Conservation (phyloP, 257 asterid genomes). For the Ilex aquifolium region DNA sequence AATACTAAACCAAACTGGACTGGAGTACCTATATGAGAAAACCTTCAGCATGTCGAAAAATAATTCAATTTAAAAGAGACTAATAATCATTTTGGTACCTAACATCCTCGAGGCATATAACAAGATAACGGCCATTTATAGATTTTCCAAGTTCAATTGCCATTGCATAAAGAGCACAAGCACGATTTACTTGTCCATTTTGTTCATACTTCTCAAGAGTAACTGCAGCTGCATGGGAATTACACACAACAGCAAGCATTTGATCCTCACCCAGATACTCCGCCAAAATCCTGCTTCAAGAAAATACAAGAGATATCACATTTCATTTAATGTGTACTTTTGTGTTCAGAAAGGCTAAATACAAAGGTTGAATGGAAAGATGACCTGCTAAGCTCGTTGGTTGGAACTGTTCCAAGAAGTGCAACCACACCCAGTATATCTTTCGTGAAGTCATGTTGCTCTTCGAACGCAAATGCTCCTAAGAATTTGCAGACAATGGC, state of each 20-base stretch:
- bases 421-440: conserved; percentile 59
- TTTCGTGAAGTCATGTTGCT: conserved; percentile 2
- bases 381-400: conserved; percentile 59
- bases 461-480: conserved; percentile 13
- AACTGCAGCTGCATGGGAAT: conserved; percentile 28
- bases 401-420: conserved; percentile 44
- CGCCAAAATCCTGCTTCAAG: conserved; percentile 40
- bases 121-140: conserved; percentile 23
- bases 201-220: conserved; percentile 23
- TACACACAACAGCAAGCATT: conserved; percentile 67
- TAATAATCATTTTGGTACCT: conserved; percentile 29
- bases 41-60: neutral
- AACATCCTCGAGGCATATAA: conserved; percentile 45
- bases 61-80: neutral
- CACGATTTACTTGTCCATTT: conserved; percentile 10
- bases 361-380: neutral
- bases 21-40: neutral
- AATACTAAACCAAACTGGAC: neutral
- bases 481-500: conserved; percentile 34
- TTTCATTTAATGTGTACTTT: neutral
- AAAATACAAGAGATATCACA: neutral
- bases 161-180: conserved; percentile 17
- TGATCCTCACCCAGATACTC: conserved; percentile 54
- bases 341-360: neutral
- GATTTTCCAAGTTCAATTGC: conserved; percentile 29